Evolutionary conservation across 441 rosid species (phyloP).

Genomic region (Geranium incanum): DNA sequence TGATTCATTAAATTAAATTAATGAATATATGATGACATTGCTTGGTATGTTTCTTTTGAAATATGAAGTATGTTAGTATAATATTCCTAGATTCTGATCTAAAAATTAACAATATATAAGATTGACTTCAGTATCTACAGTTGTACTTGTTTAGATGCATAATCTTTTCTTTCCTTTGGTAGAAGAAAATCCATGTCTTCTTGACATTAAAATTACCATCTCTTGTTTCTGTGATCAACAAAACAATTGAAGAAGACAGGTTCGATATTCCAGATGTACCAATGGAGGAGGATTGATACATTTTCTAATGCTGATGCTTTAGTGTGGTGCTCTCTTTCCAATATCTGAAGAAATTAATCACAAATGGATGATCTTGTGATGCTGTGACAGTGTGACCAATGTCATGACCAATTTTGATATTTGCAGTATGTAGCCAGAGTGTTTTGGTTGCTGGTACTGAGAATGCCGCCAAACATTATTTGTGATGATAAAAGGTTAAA

Average conservation of each 20-base stretch:
- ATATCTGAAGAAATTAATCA: not conserved
- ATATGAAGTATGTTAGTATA: too few species aligned
- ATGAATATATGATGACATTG: not conserved
- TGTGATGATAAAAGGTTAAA: not conserved
- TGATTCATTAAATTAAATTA: slow-evolving; percentile 8
- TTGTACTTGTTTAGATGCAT: not conserved
- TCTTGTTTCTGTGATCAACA: slow-evolving; percentile 50
- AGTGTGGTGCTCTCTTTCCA: too few species aligned
- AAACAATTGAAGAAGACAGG: slow-evolving; percentile 70
- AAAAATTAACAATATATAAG: not conserved
- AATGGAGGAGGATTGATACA: slow-evolving; percentile 72
- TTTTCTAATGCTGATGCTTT: not conserved
- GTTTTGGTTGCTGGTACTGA: too few species aligned
- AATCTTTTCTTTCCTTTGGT: not conserved
- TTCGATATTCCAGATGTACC: slow-evolving; percentile 86
- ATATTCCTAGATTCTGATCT: not conserved
- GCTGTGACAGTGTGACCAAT: not conserved
- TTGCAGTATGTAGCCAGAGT: not conserved
- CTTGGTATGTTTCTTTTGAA: too few species aligned
- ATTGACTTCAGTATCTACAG: not conserved
- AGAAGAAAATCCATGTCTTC: slow-evolving; percentile 25
- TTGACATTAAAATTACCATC: slow-evolving; percentile 49
- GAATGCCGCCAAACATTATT: too few species aligned
- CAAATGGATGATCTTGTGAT: not conserved
- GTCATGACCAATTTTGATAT: not conserved